Evolutionary conservation across 2,329 filamentous ascomycete genomes (phyloP).

Genomic region (Verticillium isaacii): DNA sequence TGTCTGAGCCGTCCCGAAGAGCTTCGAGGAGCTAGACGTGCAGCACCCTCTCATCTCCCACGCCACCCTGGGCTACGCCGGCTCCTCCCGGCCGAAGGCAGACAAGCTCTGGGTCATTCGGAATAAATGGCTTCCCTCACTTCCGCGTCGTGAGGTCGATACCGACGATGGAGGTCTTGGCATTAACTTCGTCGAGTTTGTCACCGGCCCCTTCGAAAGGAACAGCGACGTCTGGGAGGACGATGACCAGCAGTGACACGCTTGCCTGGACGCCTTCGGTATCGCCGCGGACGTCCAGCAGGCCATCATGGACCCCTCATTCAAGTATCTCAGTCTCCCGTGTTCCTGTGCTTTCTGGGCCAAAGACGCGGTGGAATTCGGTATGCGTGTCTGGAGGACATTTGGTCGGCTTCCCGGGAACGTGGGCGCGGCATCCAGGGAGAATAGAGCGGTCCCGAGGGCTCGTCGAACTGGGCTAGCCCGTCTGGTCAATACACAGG

Average conservation of each 20-base stretch:
- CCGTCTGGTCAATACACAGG: neutral
- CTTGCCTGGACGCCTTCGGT: conserved; percentile 6
- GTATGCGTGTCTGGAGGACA: conserved; percentile 8
- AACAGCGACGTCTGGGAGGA: conserved; percentile 2
- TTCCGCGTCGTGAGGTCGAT: neutral
- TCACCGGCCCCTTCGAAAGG: conserved; percentile 6
- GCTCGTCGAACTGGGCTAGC: neutral
- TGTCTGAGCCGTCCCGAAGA: too few relatives aligned
- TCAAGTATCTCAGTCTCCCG: conserved; percentile 10
- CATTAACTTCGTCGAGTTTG: neutral
- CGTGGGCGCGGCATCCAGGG: neutral
- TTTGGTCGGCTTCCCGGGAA: conserved; percentile 7
- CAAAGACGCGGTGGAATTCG: conserved; percentile 13
- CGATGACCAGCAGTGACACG: conserved; percentile 7
- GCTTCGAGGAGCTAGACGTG: too few relatives aligned
- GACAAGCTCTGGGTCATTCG: conserved; percentile 10
- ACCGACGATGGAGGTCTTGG: neutral
- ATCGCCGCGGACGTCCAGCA: conserved; percentile 5
- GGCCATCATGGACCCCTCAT: conserved; percentile 14
- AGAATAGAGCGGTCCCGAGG: neutral
- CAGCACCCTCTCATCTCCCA: conserved; percentile 7
- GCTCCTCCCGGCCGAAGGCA: conserved; percentile 10
- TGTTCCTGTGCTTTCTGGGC: conserved; percentile 12
- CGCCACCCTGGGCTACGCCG: conserved; percentile 10
- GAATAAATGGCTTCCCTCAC: conserved; percentile 5